Conservation (phyloP, 345 rosid species). For the Psidium guajava region DNA sequence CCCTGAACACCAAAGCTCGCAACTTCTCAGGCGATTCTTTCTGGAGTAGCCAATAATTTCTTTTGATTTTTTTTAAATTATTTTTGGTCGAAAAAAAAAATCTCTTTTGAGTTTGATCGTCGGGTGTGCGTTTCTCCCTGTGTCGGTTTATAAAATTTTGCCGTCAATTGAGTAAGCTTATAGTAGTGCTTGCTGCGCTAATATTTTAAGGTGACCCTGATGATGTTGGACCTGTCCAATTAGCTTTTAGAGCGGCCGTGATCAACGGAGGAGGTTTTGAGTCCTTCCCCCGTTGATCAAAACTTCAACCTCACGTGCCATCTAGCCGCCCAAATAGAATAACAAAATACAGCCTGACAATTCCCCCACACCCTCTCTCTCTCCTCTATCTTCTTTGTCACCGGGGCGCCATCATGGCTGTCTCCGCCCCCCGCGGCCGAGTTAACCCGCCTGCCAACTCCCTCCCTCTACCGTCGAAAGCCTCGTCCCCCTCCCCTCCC, state of each 20-base stretch:
- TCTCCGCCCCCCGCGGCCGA: no score
- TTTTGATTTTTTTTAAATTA: no score
- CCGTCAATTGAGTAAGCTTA: neutral
- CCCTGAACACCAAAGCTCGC: neutral
- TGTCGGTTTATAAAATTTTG: neutral
- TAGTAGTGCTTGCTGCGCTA: neutral
- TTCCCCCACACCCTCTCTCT: neutral
- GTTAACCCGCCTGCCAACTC: neutral
- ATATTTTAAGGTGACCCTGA: neutral
- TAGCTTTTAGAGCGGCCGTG: neutral
- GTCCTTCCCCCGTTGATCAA: neutral
- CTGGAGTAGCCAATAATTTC: no score
- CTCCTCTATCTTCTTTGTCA: neutral
- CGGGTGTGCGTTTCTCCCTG: neutral
- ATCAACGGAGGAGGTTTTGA: neutral
- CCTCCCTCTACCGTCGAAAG: neutral
- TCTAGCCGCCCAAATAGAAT: neutral
- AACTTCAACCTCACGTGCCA: neutral
- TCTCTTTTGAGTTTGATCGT: neutral
- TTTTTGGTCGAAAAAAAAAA: neutral
- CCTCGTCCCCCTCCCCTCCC: neutral
- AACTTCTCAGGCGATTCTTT: neutral
- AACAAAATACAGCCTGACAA: neutral
- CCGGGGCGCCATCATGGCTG: neutral
- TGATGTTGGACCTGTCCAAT: neutral